A percentile compares a stretch with the other conserved stretches of the same genome.
phyloP scores from a whole-genome alignment of 2,329 filamentous ascomycete genomes.

The Exutisphaerella laricina region DNA sequence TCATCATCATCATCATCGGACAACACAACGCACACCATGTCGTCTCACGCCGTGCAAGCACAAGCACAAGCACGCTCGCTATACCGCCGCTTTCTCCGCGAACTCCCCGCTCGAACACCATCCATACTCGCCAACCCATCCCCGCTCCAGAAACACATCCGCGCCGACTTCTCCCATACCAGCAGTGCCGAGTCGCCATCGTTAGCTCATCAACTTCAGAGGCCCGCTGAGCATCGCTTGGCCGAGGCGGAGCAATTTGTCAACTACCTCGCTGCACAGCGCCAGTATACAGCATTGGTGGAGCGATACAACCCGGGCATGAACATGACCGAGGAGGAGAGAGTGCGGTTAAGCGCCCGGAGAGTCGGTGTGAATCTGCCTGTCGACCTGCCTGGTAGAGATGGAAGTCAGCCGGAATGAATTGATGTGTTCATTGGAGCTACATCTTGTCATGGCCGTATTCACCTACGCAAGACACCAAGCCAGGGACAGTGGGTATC shows the following conservation, averaged over 20 bases:
- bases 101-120: conserved; percentile 67
- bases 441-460: too few species aligned
- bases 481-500: too few species aligned
- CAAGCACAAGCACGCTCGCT: conserved; percentile 61
- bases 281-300: conserved; percentile 71
- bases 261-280: conserved; percentile 77
- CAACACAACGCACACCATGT: too few species aligned
- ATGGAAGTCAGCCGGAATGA: too few species aligned
- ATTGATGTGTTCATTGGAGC: too few species aligned
- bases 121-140: conserved; percentile 52
- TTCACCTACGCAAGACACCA: too few species aligned
- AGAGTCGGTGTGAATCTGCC: conserved; percentile 89
- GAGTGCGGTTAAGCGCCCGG: conserved; percentile 74
- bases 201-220: conserved; percentile 22
- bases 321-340: conserved; percentile 77
- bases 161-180: conserved; percentile 51
- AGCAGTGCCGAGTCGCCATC: conserved; percentile 35
- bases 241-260: conserved; percentile 71
- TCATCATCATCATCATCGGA: too few species aligned
- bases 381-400: too few species aligned
- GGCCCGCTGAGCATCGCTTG: conserved; percentile 28
- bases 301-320: conserved; percentile 94
- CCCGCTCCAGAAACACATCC: conserved; percentile 64
- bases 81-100: conserved; percentile 83
- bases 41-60: too few species aligned